phyloP scores from a whole-genome alignment of 192 early-diverging fungal species.

The Radiomyces spectabilis region DNA sequence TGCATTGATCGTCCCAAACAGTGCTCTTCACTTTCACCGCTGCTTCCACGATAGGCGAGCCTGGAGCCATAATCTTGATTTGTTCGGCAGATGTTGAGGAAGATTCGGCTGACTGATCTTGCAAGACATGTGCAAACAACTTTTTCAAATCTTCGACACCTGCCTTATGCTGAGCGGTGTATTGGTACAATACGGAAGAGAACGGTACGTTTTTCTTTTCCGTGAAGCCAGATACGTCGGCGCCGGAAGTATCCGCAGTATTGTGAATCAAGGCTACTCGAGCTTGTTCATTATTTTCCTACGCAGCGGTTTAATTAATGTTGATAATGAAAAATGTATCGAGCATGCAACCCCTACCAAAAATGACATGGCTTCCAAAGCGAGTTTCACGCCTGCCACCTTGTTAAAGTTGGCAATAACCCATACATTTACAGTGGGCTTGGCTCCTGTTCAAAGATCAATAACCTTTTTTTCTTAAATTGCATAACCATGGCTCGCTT shows the following conservation, averaged over 20 bases:
- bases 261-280: slow-evolving; percentile 52
- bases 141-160: not conserved
- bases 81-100: slow-evolving; percentile 7
- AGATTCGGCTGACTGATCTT: not conserved
- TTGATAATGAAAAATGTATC: not conserved
- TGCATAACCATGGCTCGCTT: not conserved
- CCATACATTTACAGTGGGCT: slow-evolving; percentile 33
- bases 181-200: slow-evolving; percentile 6
- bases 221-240: not conserved
- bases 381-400: slow-evolving; percentile 40
- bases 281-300: slow-evolving; percentile 23
- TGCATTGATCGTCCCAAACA: slow-evolving; percentile 1
- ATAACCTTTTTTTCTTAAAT: too few species aligned
- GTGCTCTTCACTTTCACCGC: slow-evolving; percentile 1
- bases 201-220: not conserved
- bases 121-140: not conserved
- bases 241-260: slow-evolving; percentile 3
- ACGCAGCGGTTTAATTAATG: not conserved
- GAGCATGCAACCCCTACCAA: slow-evolving; percentile 19
- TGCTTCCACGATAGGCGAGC: slow-evolving; percentile 22
- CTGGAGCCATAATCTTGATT: slow-evolving; percentile 12
- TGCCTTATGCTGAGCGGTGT: not conserved
- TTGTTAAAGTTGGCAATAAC: slow-evolving; percentile 49
- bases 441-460: slow-evolving; percentile 1
- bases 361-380: slow-evolving; percentile 38